Conservation (phyloP, 306 rosid species). For the Cicer judaicum region DNA sequence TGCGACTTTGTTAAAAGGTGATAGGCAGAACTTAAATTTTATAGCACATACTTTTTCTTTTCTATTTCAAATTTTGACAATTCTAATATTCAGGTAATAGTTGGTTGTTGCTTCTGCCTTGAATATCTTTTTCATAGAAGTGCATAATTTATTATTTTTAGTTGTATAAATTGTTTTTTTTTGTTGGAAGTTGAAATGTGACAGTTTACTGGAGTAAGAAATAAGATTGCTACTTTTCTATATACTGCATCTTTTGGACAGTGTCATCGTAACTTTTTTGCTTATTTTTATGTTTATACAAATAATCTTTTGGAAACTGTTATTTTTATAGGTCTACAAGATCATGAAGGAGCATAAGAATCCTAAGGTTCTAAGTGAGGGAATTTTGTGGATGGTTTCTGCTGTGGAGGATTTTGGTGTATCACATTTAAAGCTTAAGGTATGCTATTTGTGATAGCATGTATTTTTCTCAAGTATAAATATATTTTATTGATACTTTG, state of each 20-base stretch:
- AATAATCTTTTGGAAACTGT: background rate
- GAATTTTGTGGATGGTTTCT: slow-evolving; percentile 94
- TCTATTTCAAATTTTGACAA: background rate
- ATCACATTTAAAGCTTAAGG: slow-evolving; percentile 92
- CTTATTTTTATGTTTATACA: slow-evolving; percentile 24
- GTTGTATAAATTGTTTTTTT: background rate
- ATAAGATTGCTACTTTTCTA: background rate
- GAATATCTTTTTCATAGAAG: background rate
- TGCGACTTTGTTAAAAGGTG: background rate
- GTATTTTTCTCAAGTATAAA: background rate
- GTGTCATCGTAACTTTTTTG: slow-evolving; percentile 1
- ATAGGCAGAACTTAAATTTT: background rate
- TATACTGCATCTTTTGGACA: background rate
- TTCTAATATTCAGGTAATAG: background rate
- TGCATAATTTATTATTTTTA: background rate
- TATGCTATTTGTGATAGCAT: slow-evolving; percentile 36
- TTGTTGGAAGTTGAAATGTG: slow-evolving; percentile 12
- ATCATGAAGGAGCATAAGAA: slow-evolving; percentile 99
- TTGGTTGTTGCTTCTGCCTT: background rate
- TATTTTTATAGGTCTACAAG: slow-evolving; percentile 69
- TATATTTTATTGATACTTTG: too few species aligned
- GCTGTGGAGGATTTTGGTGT: slow-evolving; percentile 96
- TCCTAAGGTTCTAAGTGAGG: slow-evolving; percentile 99
- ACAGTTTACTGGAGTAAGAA: background rate
- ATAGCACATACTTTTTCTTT: background rate